Conservation (phyloP, 768 basidiomycete species). For the Leucogyrophana mollusca region DNA sequence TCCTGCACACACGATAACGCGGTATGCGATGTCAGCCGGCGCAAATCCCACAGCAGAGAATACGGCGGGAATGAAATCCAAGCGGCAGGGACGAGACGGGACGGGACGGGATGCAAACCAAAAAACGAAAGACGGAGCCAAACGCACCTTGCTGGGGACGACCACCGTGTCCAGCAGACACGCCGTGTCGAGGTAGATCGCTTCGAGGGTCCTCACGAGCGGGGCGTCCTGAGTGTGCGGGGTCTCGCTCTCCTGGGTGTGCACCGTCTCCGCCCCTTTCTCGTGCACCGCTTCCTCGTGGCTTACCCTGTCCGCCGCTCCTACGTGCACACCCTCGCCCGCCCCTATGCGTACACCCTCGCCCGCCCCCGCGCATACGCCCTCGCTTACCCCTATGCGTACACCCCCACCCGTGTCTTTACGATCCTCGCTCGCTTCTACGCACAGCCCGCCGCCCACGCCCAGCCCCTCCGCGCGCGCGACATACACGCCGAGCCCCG, state of each 20-base stretch:
- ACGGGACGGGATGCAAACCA: not conserved
- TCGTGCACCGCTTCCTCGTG: slow-evolving; percentile 3
- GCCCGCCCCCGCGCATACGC: no score
- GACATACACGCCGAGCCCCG: slow-evolving; percentile 21
- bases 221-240: not conserved
- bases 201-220: slow-evolving; percentile 55
- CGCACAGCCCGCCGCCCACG: no score
- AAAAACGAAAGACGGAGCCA: slow-evolving; percentile 14
- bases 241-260: not conserved
- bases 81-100: no score
- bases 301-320: slow-evolving; percentile 20
- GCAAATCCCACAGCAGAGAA: not conserved
- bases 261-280: not conserved
- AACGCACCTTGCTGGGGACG: slow-evolving; percentile 59
- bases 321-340: no score
- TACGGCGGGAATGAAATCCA: no score
- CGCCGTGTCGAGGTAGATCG: slow-evolving; percentile 85
- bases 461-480: slow-evolving; percentile 25
- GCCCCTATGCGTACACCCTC: no score
- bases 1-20: slow-evolving; percentile 55
- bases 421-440: no score
- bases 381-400: no score
- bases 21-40: no score
- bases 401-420: no score
- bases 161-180: slow-evolving; percentile 50